These are phyloP conservation scores for Penicillium sp. DNA, from an alignment of 2,329 filamentous ascomycete species.

Conservation along the genomic window DNA sequence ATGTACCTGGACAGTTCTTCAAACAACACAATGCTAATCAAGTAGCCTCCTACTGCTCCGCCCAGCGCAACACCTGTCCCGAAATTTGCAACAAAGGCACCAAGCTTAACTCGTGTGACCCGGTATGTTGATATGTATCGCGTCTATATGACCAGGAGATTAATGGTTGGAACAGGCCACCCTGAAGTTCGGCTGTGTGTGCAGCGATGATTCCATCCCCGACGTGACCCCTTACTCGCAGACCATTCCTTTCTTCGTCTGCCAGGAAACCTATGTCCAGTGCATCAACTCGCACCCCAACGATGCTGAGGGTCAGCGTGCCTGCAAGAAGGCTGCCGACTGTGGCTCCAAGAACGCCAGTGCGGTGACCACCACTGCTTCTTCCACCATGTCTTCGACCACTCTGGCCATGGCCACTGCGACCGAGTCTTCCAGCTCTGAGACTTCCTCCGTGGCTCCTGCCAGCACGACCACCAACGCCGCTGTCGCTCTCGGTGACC, in stretches of 20 bases:
- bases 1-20: slow-evolving; percentile 10
- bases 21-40: not conserved
- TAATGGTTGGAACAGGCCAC: slow-evolving; percentile 27
- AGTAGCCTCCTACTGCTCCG: slow-evolving; percentile 57
- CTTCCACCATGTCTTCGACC: slow-evolving; percentile 28
- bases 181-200: slow-evolving; percentile 59
- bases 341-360: slow-evolving; percentile 56
- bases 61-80: slow-evolving; percentile 60
- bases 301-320: slow-evolving; percentile 46
- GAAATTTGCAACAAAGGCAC: slow-evolving; percentile 56
- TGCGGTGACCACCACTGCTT: slow-evolving; percentile 28
- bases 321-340: slow-evolving; percentile 49
- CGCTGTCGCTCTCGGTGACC: slow-evolving; percentile 48
- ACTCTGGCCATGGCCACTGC: slow-evolving; percentile 31
- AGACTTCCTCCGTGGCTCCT: slow-evolving; percentile 29
- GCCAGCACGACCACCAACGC: slow-evolving; percentile 39
- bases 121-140: slow-evolving; percentile 47
- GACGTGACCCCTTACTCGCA: slow-evolving; percentile 57
- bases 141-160: not conserved
- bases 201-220: slow-evolving; percentile 55
- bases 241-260: slow-evolving; percentile 62
- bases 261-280: slow-evolving; percentile 52
- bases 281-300: slow-evolving; percentile 50
- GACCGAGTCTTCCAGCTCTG: slow-evolving; percentile 29
- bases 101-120: slow-evolving; percentile 55